phyloP scores from a whole-genome alignment of 208 protist genomes.

The Trichomonas tenax region DNA sequence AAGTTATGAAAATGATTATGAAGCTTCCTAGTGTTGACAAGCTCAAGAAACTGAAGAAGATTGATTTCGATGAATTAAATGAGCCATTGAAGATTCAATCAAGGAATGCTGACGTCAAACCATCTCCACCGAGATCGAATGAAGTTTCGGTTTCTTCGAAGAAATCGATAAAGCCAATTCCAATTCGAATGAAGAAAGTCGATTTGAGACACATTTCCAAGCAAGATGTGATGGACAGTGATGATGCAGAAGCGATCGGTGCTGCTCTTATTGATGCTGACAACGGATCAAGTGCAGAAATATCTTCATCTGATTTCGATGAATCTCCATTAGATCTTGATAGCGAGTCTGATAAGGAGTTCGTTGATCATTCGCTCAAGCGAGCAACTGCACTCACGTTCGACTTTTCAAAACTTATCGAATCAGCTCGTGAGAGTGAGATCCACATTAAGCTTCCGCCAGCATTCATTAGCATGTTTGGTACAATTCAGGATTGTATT shows the following conservation, averaged over 20 bases:
- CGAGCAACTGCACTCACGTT: neutral
- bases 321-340: neutral
- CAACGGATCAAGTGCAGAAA: neutral
- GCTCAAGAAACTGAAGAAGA: neutral
- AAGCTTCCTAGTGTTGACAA: neutral
- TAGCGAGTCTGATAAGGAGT: neutral
- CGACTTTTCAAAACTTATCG: neutral
- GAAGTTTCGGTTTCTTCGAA: no score
- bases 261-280: neutral
- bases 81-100: neutral
- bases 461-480: no score
- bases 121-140: no score
- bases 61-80: neutral
- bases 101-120: neutral
- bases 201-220: no score
- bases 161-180: no score
- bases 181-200: no score
- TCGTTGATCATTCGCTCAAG: neutral
- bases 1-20: neutral
- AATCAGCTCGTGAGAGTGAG: neutral
- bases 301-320: neutral
- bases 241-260: neutral
- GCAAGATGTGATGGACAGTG: neutral
- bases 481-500: no score
- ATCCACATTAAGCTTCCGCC: neutral